Evolutionary conservation across 495 filamentous ascomycete species (phyloP).

Genomic region (Oidiodendron maius): DNA sequence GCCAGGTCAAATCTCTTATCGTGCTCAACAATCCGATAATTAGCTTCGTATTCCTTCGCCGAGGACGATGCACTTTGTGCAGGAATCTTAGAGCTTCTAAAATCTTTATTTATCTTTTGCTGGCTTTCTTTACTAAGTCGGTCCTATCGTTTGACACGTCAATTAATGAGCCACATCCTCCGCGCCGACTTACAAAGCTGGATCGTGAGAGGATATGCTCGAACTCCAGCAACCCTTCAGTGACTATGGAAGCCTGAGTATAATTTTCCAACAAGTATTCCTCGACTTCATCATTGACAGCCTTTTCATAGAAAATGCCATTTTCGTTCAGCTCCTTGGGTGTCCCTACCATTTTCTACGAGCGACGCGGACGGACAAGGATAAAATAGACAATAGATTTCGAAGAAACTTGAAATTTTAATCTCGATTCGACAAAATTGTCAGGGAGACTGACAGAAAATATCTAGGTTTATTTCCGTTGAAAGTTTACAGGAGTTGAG

Average conservation of each 20-base stretch:
- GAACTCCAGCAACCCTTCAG: constrained; percentile 5
- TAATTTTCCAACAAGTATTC: neutral
- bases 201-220: constrained; percentile 1
- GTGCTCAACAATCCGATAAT: neutral
- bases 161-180: neutral
- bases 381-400: no score
- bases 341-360: no score
- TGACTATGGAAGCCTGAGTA: constrained; percentile 3
- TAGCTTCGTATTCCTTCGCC: constrained; percentile 1
- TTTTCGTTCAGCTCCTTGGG: no score
- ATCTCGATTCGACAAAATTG: no score
- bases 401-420: no score
- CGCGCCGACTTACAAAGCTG: neutral
- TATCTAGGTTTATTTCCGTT: no score
- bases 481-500: no score
- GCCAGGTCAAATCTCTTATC: constrained; percentile 3
- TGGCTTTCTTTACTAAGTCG: neutral
- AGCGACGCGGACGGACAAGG: no score
- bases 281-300: neutral
- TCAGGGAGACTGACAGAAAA: no score
- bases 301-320: neutral
- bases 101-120: neutral
- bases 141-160: neutral
- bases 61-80: neutral
- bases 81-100: neutral